Percentiles rank a stretch among this genome's conserved stretches.
Evolutionary conservation across 768 basidiomycete genomes (phyloP).

Genomic region (Collybia nuda): DNA sequence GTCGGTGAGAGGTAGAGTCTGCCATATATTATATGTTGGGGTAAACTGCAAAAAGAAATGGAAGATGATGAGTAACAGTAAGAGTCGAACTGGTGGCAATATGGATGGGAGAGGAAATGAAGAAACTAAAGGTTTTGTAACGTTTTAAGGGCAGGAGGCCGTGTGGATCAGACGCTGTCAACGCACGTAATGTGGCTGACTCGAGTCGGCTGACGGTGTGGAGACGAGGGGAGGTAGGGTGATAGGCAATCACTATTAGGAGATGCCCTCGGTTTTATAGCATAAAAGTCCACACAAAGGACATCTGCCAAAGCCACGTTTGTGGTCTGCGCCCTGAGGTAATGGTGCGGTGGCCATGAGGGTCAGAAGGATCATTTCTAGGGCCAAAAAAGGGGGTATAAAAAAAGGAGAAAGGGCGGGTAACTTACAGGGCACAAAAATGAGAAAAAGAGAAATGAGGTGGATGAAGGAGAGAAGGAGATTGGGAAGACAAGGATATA

Average conservation of each 20-base stretch:
- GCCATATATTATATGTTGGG: slow-evolving; percentile 52
- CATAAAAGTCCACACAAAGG: slow-evolving; percentile 3
- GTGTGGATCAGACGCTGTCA: slow-evolving; percentile 42
- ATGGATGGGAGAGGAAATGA: slow-evolving; percentile 17
- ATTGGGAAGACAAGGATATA: slow-evolving; percentile 25
- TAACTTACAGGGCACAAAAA: slow-evolving; percentile 22
- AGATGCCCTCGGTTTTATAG: slow-evolving; percentile 2
- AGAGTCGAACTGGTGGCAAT: slow-evolving; percentile 8
- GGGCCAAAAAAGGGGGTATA: slow-evolving; percentile 6
- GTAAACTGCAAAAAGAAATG: slow-evolving; percentile 12
- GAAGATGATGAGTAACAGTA: slow-evolving; percentile 16
- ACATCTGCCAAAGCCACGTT: slow-evolving; percentile 16
- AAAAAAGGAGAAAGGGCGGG: slow-evolving; percentile 9
- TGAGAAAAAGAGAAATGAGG: slow-evolving; percentile 9
- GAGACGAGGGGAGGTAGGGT: slow-evolving; percentile 1
- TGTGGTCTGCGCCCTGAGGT: slow-evolving; percentile 8
- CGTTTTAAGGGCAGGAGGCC: slow-evolving; percentile 36
- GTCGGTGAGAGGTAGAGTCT: slow-evolving; percentile 67
- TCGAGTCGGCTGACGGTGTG: slow-evolving; percentile 26
- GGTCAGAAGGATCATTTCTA: slow-evolving; percentile 2
- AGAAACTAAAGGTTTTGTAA: slow-evolving; percentile 28
- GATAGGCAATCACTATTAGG: slow-evolving; percentile 3
- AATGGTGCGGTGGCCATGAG: slow-evolving; percentile 12
- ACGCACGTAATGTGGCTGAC: slow-evolving; percentile 36
- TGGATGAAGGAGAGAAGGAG: slow-evolving; percentile 23